Evolutionary conservation across 2,329 filamentous ascomycete species (phyloP).

Genomic region (Coniochaeta sp.): DNA sequence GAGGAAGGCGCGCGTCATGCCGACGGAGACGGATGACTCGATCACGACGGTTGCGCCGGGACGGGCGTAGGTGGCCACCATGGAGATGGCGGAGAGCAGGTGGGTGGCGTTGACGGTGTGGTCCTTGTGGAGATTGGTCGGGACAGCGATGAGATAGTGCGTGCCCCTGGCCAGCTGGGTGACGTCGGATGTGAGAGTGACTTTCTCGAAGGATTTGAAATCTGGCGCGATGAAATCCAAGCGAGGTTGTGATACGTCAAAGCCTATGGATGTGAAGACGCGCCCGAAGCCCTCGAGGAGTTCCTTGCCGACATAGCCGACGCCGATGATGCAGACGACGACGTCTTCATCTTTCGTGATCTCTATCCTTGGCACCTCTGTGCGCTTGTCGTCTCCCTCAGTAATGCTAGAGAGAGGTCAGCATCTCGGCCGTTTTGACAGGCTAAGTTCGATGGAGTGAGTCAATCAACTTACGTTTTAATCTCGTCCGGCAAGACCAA

Average conservation of each 20-base stretch:
- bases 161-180: constrained; percentile 32
- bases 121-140: constrained; percentile 38
- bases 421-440: no score
- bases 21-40: constrained; percentile 46
- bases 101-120: constrained; percentile 39
- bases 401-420: not conserved
- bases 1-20: constrained; percentile 43
- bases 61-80: constrained; percentile 31
- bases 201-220: constrained; percentile 17
- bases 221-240: constrained; percentile 23
- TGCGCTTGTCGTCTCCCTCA: not conserved
- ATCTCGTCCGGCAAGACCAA: not conserved
- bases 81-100: constrained; percentile 32
- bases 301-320: constrained; percentile 45
- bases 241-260: constrained; percentile 35
- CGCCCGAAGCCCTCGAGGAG: constrained; percentile 35
- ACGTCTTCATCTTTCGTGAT: not conserved
- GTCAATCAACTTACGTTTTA: constrained; percentile 2
- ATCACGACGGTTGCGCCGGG: constrained; percentile 40
- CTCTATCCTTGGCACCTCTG: not conserved
- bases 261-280: constrained; percentile 35
- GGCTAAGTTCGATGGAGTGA: no score
- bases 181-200: constrained; percentile 29
- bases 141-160: constrained; percentile 46
- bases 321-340: constrained; percentile 31